Evolutionary conservation across 106 monocot genomes (phyloP).

Genomic region (Dendrobium officinale): DNA sequence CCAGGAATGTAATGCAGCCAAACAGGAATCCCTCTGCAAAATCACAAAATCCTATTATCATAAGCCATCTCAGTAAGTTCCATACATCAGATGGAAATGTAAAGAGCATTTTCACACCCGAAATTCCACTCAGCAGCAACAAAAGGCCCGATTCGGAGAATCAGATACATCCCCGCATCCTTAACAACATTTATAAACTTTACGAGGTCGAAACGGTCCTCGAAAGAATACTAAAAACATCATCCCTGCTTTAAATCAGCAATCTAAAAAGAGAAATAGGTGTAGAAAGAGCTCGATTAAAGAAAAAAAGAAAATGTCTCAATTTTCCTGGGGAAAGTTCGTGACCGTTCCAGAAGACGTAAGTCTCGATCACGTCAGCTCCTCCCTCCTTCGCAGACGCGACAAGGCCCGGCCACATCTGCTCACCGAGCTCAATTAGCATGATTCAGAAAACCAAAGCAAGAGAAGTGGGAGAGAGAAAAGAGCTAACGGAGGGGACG

Average conservation of each 20-base stretch:
- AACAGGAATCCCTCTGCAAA: conserved; percentile 77
- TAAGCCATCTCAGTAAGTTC: neutral
- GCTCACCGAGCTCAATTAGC: neutral
- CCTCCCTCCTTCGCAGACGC: conserved; percentile 82
- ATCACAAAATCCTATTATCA: neutral
- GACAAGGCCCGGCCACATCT: conserved; percentile 96
- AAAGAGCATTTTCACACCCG: conserved; percentile 31
- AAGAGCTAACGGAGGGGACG: conserved; percentile 62
- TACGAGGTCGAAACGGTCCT: conserved; percentile 80
- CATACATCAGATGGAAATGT: neutral
- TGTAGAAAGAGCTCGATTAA: neutral
- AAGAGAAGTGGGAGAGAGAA: neutral
- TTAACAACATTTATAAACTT: conserved; percentile 66
- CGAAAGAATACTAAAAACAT: conserved; percentile 69
- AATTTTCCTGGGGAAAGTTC: conserved; percentile 79
- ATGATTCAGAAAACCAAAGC: neutral
- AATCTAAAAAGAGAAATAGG: neutral
- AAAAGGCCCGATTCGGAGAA: conserved; percentile 92
- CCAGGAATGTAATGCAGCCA: conserved; percentile 94
- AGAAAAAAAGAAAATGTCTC: neutral
- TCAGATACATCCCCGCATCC: conserved; percentile 77
- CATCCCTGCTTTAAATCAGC: neutral
- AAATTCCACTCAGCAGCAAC: conserved; percentile 92
- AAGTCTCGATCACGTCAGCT: conserved; percentile 67
- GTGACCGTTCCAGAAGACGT: conserved; percentile 99